phyloP scores from a whole-genome alignment of 164 flowering plant genomes.

The Vitis rotundifolia region DNA sequence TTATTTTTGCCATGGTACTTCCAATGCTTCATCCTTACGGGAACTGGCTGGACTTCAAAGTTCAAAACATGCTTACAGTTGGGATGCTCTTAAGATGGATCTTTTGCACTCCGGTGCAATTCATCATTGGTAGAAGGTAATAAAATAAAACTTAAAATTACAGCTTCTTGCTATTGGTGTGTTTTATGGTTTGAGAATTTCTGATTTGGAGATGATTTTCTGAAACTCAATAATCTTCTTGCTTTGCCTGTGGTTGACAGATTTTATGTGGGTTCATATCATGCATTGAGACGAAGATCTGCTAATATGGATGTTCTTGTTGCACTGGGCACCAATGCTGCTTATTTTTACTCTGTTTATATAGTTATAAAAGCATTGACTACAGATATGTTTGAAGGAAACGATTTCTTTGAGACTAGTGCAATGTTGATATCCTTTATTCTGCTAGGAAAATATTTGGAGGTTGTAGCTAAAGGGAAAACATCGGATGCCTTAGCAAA shows the following conservation, averaged over 20 bases:
- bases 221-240: neutral
- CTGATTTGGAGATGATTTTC: neutral
- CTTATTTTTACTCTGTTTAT: conserved; percentile 87
- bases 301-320: conserved; percentile 97
- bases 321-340: conserved; percentile 97
- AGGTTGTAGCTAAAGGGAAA: conserved; percentile 87
- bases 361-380: conserved; percentile 55
- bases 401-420: conserved; percentile 95
- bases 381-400: conserved; percentile 71
- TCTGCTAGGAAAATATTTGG: conserved; percentile 88
- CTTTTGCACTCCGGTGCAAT: conserved; percentile 90
- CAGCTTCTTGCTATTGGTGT: neutral
- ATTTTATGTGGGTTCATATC: conserved; percentile 84
- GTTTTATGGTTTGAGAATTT: neutral
- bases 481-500: conserved; percentile 93
- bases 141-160: neutral
- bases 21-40: conserved; percentile 94
- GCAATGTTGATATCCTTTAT: conserved; percentile 93
- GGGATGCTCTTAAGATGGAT: conserved; percentile 87
- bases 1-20: conserved; percentile 81
- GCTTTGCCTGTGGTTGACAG: conserved; percentile 34
- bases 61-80: conserved; percentile 69
- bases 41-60: conserved; percentile 63
- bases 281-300: conserved; percentile 73
- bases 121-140: conserved; percentile 81